Evolutionary conservation across 129 eudicot species (phyloP).

Genomic region (Helichrysum umbraculigerum): DNA sequence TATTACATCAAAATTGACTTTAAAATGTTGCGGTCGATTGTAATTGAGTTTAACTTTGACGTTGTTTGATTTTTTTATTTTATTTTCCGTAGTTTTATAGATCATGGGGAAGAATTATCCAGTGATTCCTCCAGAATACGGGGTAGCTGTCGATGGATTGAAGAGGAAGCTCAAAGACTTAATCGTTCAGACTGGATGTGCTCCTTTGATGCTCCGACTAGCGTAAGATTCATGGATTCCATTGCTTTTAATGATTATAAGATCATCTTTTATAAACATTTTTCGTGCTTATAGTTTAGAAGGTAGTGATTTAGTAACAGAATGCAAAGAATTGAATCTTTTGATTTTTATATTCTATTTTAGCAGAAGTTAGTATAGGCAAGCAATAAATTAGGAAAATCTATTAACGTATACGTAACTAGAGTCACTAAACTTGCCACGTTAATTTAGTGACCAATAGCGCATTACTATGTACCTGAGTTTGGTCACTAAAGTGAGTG

Average conservation of each 20-base stretch:
- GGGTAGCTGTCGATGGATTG: not conserved
- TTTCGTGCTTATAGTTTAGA: not conserved
- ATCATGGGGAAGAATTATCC: not conserved
- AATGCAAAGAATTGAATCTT: too few relatives aligned
- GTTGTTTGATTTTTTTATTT: not conserved
- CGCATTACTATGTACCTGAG: too few relatives aligned
- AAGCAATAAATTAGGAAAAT: too few relatives aligned
- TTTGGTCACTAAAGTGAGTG: not conserved
- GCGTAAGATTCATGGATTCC: not conserved
- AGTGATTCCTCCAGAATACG: not conserved
- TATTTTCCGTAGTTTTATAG: not conserved
- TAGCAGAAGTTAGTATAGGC: too few relatives aligned
- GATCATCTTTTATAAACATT: not conserved
- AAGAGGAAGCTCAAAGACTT: not conserved
- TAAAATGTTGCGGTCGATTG: too few relatives aligned
- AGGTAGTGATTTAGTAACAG: not conserved
- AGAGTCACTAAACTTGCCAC: not conserved
- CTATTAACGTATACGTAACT: not conserved
- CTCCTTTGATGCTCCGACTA: constrained; percentile 1
- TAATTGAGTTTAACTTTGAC: not conserved
- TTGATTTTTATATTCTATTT: too few relatives aligned
- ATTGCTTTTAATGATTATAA: not conserved
- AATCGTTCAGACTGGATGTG: not conserved
- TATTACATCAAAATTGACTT: not conserved
- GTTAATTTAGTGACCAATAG: too few relatives aligned